Conservation (phyloP, 768 basidiomycete genomes). For the Calocybe gangraenosa region DNA sequence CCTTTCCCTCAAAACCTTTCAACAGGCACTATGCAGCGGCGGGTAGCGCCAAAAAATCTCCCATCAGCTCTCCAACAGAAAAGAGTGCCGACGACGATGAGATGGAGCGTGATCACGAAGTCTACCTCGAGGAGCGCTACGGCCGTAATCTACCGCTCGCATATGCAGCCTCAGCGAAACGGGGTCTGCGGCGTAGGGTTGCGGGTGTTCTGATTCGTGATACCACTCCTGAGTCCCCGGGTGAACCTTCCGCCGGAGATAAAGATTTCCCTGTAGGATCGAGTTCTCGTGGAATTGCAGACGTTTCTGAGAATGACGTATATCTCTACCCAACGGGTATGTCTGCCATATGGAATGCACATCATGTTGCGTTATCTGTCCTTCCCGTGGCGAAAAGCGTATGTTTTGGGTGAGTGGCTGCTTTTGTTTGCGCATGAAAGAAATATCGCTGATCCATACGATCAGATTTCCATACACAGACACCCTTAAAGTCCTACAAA, state of each 20-base stretch:
- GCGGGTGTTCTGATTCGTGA: constrained; percentile 81
- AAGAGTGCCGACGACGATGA: constrained; percentile 30
- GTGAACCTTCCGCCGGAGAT: constrained; percentile 36
- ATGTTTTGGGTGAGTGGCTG: constrained; percentile 78
- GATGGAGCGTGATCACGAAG: constrained; percentile 56
- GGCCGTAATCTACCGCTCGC: constrained; percentile 82
- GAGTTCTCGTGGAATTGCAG: constrained; percentile 62
- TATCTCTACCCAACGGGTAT: constrained; percentile 87
- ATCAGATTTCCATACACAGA: constrained; percentile 91
- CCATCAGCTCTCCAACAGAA: constrained; percentile 7
- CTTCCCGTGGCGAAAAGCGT: constrained; percentile 73
- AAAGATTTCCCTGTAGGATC: constrained; percentile 49
- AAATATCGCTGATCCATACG: not conserved
- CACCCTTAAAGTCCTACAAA: constrained; percentile 88
- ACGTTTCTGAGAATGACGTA: constrained; percentile 82
- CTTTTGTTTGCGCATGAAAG: not conserved
- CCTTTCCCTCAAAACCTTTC: constrained; percentile 34
- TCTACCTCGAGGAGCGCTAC: constrained; percentile 92
- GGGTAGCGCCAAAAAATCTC: constrained; percentile 13
- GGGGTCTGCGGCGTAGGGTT: constrained; percentile 81
- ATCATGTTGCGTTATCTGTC: constrained; percentile 58
- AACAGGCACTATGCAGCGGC: constrained; percentile 60
- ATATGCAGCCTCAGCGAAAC: constrained; percentile 77
- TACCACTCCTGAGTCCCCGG: constrained; percentile 30
- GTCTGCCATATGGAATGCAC: constrained; percentile 92